Base-by-base conservation (phyloP, 1,284 basidiomycete genomes). In the Sphagnurus paluster region DNA sequence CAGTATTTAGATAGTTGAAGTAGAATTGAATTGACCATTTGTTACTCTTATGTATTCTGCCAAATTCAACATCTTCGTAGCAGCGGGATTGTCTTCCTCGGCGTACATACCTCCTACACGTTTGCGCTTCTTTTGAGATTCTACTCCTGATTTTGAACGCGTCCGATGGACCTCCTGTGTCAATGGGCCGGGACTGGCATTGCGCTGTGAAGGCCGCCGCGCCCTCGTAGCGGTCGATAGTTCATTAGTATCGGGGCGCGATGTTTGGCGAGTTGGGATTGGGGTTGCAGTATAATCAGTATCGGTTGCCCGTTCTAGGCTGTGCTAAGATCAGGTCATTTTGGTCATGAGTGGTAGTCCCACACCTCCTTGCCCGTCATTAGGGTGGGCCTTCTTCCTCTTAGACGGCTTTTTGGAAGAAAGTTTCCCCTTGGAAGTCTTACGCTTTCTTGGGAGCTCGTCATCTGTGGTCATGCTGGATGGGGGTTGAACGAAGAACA, bases 161-260 rank as follows among this genome's bases (percentile, higher is more conserved):
- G 41, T 41, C 8, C 26, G 29, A 28, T 40, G 25, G 5, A 28
- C 5, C 9, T 46, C 44, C 10, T 37, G 36, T 11, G 21, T 37
- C 8, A 42, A 52, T 39, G 42, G 46, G 9, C 42, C 46, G 2
- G 50, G 30, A 21, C 25, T 40, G 7, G 43, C 43, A 46, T 42
- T 44, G 41, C 23, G 43, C 28, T 44, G 45, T 6, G 26, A 4
- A 10, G 37, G 42, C 11, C 32, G 42, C 11, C 47, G 42, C 20
- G 25, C 13, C 14, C 21, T 29, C 36, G n/a, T n/a, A 24, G 32
- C 11, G 26, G 30, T 32, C 16, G 39, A 23, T 16, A 25, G 23
- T 19, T 29, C 8, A 26, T 19, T 3, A 30, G 32, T 21, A 28
- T 8, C 26, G 10, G 21, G 17, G 14, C 30, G 30, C 14, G 23